Percentiles rank a stretch among this genome's conserved stretches.
phyloP scores from a whole-genome alignment of 176 grass and related monocot species.

The Rhynchospora tenuis region DNA sequence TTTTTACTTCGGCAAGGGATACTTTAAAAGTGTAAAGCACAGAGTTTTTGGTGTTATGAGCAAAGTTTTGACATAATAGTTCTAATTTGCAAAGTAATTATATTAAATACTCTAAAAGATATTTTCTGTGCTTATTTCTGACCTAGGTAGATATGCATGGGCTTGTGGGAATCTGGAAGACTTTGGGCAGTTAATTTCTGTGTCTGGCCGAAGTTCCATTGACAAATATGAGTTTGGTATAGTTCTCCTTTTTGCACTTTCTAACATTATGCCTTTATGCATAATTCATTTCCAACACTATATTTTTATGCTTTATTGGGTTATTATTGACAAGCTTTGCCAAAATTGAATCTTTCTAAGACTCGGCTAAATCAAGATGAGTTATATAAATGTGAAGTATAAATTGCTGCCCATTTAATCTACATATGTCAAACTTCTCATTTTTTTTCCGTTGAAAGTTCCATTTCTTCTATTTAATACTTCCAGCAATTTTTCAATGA shows the following conservation, averaged over 20 bases:
- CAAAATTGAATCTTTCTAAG: not conserved
- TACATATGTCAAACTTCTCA: not conserved
- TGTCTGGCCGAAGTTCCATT: constrained; percentile 84
- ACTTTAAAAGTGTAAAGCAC: not conserved
- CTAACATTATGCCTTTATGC: not conserved
- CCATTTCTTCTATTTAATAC: not conserved
- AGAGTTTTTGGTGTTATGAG: not conserved
- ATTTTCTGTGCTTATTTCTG: not conserved
- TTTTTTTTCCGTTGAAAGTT: not conserved
- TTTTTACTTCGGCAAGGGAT: not conserved
- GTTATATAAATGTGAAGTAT: no score
- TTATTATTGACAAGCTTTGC: not conserved
- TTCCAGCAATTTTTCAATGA: not conserved
- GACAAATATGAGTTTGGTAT: constrained; percentile 90
- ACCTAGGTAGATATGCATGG: constrained; percentile 64
- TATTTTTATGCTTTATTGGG: not conserved
- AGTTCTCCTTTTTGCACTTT: not conserved
- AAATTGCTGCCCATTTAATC: not conserved
- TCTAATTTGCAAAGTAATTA: no score
- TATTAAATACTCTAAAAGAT: no score
- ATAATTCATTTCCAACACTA: not conserved
- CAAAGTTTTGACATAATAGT: not conserved
- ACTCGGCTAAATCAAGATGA: no score
- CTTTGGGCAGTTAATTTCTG: constrained; percentile 63
- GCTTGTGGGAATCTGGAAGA: constrained; percentile 64